These are phyloP conservation scores for Aspergillus pseudonomiae DNA, from an alignment of 2,329 filamentous ascomycete genomes.

Conservation along the genomic window DNA sequence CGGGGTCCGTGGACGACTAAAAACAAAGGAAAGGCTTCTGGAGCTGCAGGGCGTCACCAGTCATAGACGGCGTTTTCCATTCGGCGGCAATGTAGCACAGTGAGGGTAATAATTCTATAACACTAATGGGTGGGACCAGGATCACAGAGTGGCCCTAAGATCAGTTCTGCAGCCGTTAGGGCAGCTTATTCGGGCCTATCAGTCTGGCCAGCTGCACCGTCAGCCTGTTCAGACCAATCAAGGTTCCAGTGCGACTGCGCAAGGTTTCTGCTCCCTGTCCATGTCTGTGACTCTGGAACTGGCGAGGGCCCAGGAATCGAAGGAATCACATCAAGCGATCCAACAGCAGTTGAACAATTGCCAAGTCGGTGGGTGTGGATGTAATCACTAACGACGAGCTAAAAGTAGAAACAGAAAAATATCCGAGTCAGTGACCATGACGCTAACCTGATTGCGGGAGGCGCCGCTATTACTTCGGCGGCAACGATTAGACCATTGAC, in stretches of 20 bases:
- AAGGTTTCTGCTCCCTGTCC: background rate
- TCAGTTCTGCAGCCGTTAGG: background rate
- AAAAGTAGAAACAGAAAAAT: background rate
- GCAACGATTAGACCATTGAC: too few relatives aligned
- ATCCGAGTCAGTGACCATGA: background rate
- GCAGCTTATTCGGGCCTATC: background rate
- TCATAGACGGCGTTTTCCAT: background rate
- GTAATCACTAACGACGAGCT: background rate
- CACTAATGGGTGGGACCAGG: constrained; percentile 1
- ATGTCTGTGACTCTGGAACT: background rate
- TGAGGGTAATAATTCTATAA: background rate
- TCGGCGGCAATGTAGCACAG: background rate
- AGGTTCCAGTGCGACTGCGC: background rate
- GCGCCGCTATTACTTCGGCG: background rate
- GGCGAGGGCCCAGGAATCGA: background rate
- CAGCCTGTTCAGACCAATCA: background rate
- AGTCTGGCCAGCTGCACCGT: background rate
- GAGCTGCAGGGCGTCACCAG: constrained; percentile 4
- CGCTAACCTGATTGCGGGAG: background rate
- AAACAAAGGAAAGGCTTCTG: background rate
- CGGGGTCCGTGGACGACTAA: background rate
- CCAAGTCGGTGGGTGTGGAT: background rate
- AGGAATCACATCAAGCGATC: background rate
- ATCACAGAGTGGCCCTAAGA: background rate
- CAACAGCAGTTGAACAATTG: background rate